Evolutionary conservation across 2,329 filamentous ascomycete genomes (phyloP).

Genomic region (Talaromyces verruculosus): DNA sequence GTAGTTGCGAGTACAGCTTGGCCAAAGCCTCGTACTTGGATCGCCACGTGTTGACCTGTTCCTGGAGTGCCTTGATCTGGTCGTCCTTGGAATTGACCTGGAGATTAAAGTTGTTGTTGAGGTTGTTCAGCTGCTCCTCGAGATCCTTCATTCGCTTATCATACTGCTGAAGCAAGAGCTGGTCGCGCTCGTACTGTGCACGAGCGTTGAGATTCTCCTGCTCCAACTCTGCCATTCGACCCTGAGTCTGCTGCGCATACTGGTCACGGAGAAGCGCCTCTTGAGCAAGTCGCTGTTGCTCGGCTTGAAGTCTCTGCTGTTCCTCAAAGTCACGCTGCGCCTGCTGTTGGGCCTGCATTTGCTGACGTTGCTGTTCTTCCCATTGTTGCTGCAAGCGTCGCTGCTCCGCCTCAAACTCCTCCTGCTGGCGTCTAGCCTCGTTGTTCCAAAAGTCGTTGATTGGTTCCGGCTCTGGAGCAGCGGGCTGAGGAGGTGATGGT

Average conservation of each 20-base stretch:
- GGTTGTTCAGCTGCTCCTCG: conserved; percentile 79
- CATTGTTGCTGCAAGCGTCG: conserved; percentile 82
- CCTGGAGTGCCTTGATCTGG: conserved; percentile 86
- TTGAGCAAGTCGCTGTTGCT: conserved; percentile 87
- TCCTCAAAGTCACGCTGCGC: conserved; percentile 96
- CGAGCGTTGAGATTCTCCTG: conserved; percentile 91
- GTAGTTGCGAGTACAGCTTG: conserved; percentile 94
- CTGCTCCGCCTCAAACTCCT: conserved; percentile 94
- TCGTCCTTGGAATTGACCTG: conserved; percentile 90
- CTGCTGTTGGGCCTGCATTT: conserved; percentile 78
- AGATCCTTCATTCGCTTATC: conserved; percentile 91
- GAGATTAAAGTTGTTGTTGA: conserved; percentile 79
- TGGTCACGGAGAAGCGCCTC: conserved; percentile 88
- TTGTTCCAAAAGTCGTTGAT: conserved; percentile 98
- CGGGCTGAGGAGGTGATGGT: conserved; percentile 65
- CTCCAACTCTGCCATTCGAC: conserved; percentile 91
- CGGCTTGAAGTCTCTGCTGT: conserved; percentile 80
- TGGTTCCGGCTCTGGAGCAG: conserved; percentile 78
- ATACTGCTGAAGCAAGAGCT: conserved; percentile 95
- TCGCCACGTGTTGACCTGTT: conserved; percentile 97
- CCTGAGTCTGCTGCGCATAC: conserved; percentile 89
- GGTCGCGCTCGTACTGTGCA: conserved; percentile 94
- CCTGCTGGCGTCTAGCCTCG: conserved; percentile 85
- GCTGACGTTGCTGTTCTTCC: conserved; percentile 74
- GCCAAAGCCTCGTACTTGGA: conserved; percentile 95